Evolutionary conservation across 2,329 filamentous ascomycete genomes (phyloP).

Genomic region (Beauveria medogensis): DNA sequence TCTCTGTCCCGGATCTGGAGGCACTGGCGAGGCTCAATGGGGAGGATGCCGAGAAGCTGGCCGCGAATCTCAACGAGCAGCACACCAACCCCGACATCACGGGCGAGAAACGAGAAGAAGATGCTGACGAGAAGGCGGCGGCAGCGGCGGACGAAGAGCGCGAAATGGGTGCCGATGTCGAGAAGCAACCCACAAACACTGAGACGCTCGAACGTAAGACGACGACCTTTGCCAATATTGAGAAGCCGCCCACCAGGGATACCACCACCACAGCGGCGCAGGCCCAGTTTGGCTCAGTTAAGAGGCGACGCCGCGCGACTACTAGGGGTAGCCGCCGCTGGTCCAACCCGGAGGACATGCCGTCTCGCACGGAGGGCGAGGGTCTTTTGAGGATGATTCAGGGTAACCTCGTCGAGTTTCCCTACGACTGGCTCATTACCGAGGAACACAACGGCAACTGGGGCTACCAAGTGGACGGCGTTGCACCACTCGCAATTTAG

Average conservation of each 20-base stretch:
- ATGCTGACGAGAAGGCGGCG: neutral
- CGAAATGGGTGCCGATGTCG: conserved; percentile 17
- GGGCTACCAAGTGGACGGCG: conserved; percentile 92
- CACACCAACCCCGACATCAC: conserved; percentile 23
- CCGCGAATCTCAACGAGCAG: conserved; percentile 23
- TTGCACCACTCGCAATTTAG: conserved; percentile 97
- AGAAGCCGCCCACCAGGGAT: conserved; percentile 37
- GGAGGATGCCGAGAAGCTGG: conserved; percentile 26
- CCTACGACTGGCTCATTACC: conserved; percentile 88
- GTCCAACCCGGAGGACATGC: conserved; percentile 64
- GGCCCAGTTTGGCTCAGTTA: conserved; percentile 41
- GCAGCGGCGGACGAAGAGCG: conserved; percentile 2
- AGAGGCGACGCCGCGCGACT: conserved; percentile 57
- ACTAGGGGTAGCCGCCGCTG: conserved; percentile 61
- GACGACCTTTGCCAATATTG: conserved; percentile 47
- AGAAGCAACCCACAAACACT: conserved; percentile 24
- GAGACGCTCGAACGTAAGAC: conserved; percentile 41
- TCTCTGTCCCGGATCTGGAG: conserved; percentile 34
- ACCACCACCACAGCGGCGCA: conserved; percentile 20
- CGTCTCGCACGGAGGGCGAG: conserved; percentile 69
- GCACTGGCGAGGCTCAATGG: conserved; percentile 27
- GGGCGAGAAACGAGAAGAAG: conserved; percentile 4
- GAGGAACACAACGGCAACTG: conserved; percentile 93
- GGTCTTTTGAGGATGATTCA: conserved; percentile 74
- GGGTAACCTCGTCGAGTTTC: conserved; percentile 83